Evolutionary conservation across 257 asterid genomes (phyloP), one percentile per base, ranked within the genome.

Genomic region (Solanum virginianum): DNA sequence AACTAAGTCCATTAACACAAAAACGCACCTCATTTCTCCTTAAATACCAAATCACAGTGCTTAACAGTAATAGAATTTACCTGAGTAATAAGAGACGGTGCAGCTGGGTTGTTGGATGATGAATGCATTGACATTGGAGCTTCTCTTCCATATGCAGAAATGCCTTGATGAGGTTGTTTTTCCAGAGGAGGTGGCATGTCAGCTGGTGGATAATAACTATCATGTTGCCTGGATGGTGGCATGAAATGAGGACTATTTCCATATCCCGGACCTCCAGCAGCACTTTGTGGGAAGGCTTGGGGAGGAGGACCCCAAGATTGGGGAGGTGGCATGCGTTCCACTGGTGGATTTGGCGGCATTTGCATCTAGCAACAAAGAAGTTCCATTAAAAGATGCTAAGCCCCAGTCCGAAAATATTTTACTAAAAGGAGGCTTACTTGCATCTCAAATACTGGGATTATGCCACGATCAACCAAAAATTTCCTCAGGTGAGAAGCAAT

Each of bases 241-340:
- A 89, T 91, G 81, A 92, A 94, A 85, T 90, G 95, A 56, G 94
- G 92, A 88, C 85, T 89, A 83, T 89, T 88, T 88, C 93, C 97
- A 89, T 92, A 95, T 86, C 93, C 95, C 29, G 94, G 92, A 79
- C 93, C 93, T 66, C 88, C 94, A 74, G 87, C 88, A 47, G 90
- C 89, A 82, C 86, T 91, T 85, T 89, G 92, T 32, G 94, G 92
- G 84, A 91, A 95, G 14, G 94, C 89, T 68, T 95, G 98, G 75
- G 94, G 95, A 3, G 96, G 95, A 15, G 92, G 97, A 54, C 95
- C 98, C 98, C 98, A 95, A 49, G 91, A 88, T 86, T 93, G 97
- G 51, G 91, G 75, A 80, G 95, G 95, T 80, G 97, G 97, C 90
- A 91, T 88, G 84, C 89, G 94, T 26, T 95, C 98, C 92, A 89